A percentile compares a stretch with the other conserved stretches of the same genome.
phyloP scores from a whole-genome alignment of 768 basidiomycete genomes.

The Pleurotus salmoneostramineus region DNA sequence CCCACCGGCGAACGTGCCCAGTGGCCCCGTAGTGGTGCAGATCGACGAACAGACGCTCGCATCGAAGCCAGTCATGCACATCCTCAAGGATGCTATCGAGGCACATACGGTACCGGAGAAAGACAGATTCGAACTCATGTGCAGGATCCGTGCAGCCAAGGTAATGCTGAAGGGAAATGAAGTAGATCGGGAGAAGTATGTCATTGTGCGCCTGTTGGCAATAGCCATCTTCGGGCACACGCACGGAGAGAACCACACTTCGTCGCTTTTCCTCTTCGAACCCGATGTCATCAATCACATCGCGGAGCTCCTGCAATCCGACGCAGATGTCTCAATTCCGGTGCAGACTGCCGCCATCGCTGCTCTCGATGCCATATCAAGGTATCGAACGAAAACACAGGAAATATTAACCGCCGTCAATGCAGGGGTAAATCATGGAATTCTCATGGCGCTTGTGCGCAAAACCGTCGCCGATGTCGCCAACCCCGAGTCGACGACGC shows the following conservation, averaged over 20 bases:
- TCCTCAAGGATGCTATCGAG: slow-evolving; percentile 72
- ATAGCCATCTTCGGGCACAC: slow-evolving; percentile 92
- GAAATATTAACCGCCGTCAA: slow-evolving; percentile 91
- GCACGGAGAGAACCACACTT: slow-evolving; percentile 73
- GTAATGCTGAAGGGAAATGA: slow-evolving; percentile 57
- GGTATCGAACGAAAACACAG: slow-evolving; percentile 77
- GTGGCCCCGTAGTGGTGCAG: slow-evolving; percentile 59
- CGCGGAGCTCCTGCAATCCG: slow-evolving; percentile 84
- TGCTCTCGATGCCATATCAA: slow-evolving; percentile 85
- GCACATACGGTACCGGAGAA: slow-evolving; percentile 66
- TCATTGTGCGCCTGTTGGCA: slow-evolving; percentile 77
- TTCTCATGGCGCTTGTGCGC: slow-evolving; percentile 84
- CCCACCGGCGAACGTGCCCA: slow-evolving; percentile 44
- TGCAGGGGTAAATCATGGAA: slow-evolving; percentile 94
- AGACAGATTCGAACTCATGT: slow-evolving; percentile 86
- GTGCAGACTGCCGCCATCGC: slow-evolving; percentile 85
- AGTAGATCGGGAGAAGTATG: slow-evolving; percentile 71
- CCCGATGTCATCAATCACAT: slow-evolving; percentile 88
- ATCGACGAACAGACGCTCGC: slow-evolving; percentile 59
- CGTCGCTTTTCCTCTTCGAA: slow-evolving; percentile 89
- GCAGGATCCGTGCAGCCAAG: slow-evolving; percentile 78
- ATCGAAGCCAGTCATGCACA: slow-evolving; percentile 64
- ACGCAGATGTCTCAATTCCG: slow-evolving; percentile 61
- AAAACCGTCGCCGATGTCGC: slow-evolving; percentile 75
- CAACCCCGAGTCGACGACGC: slow-evolving; percentile 58